phyloP scores from a whole-genome alignment of 192 early-diverging fungal species.

The Coemansia sp. region DNA sequence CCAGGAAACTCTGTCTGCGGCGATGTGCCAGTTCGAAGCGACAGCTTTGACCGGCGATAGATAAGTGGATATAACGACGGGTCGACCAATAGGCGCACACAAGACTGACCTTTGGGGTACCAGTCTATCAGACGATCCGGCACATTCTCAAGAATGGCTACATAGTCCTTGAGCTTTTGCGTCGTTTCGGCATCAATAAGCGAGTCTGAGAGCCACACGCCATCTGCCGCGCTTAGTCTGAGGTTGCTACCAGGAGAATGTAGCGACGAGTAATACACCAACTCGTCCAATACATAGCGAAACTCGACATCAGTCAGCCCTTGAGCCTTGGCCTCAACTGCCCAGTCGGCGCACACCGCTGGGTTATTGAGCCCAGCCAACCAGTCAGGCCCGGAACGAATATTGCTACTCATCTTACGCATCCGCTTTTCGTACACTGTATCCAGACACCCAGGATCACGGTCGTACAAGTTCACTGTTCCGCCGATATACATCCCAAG shows the following conservation, averaged over 20 bases:
- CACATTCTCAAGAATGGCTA: neutral
- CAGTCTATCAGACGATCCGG: conserved; percentile 10
- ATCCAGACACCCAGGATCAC: too few species aligned
- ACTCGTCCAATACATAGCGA: conserved; percentile 50
- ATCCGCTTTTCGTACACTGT: neutral
- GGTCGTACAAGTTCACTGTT: too few species aligned
- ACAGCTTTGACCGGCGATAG: conserved; percentile 20
- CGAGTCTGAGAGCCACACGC: conserved; percentile 46
- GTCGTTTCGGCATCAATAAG: conserved; percentile 22
- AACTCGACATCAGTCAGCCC: conserved; percentile 45
- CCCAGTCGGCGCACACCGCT: conserved; percentile 28
- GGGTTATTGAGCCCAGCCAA: conserved; percentile 14
- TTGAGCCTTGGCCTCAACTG: conserved; percentile 16
- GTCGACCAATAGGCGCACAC: conserved; percentile 57
- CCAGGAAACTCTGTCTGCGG: conserved; percentile 20
- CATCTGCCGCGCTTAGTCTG: conserved; percentile 29
- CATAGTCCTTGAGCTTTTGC: conserved; percentile 3
- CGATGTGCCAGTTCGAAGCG: conserved; percentile 13
- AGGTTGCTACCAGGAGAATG: conserved; percentile 23
- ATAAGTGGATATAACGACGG: conserved; percentile 57
- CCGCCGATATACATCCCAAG: too few species aligned
- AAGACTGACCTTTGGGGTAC: conserved; percentile 52
- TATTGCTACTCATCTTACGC: conserved; percentile 33
- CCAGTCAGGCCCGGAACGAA: conserved; percentile 58
- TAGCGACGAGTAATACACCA: conserved; percentile 37